Evolutionary conservation across 2,329 filamentous ascomycete genomes (phyloP).

Genomic region (Trichophyton equinum): DNA sequence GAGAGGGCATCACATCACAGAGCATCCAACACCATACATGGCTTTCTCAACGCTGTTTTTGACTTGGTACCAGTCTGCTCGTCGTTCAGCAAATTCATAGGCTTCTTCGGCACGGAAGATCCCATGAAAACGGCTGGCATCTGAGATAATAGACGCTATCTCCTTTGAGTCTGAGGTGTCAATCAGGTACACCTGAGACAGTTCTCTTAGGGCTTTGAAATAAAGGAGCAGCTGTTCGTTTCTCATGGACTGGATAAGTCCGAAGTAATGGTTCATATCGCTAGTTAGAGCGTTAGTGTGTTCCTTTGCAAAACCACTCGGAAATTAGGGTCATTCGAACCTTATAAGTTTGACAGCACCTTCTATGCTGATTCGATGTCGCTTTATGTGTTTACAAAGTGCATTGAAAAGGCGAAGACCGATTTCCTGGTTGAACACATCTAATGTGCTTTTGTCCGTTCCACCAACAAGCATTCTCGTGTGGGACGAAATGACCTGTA

Average conservation of each 20-base stretch:
- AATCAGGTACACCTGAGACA: slow-evolving; percentile 92
- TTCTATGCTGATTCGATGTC: slow-evolving; percentile 78
- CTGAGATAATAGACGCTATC: slow-evolving; percentile 87
- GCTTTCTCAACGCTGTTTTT: slow-evolving; percentile 80
- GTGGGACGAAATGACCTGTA: slow-evolving; percentile 75
- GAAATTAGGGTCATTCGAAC: slow-evolving; percentile 22
- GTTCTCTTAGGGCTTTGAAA: slow-evolving; percentile 79
- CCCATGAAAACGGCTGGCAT: slow-evolving; percentile 76
- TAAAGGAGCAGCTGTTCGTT: slow-evolving; percentile 80
- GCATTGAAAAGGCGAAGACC: slow-evolving; percentile 82
- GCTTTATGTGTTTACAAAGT: slow-evolving; percentile 93
- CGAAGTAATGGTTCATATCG: slow-evolving; percentile 89
- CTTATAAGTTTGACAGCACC: slow-evolving; percentile 83
- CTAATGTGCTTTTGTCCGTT: slow-evolving; percentile 94
- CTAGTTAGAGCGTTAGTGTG: slow-evolving; percentile 31
- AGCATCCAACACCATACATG: slow-evolving; percentile 92
- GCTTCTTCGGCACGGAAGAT: slow-evolving; percentile 94
- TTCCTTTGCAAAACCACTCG: neutral
- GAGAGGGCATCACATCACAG: slow-evolving; percentile 53
- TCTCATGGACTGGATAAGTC: slow-evolving; percentile 66
- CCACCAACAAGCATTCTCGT: slow-evolving; percentile 87
- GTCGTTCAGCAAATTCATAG: slow-evolving; percentile 86
- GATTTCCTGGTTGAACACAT: slow-evolving; percentile 97
- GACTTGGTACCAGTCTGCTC: slow-evolving; percentile 91
- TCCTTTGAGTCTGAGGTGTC: slow-evolving; percentile 79